Percentiles rank a stretch among this genome's conserved stretches.
Evolutionary conservation across 2,329 filamentous ascomycete species (phyloP).

Genomic region (Botrytis tulipae): DNA sequence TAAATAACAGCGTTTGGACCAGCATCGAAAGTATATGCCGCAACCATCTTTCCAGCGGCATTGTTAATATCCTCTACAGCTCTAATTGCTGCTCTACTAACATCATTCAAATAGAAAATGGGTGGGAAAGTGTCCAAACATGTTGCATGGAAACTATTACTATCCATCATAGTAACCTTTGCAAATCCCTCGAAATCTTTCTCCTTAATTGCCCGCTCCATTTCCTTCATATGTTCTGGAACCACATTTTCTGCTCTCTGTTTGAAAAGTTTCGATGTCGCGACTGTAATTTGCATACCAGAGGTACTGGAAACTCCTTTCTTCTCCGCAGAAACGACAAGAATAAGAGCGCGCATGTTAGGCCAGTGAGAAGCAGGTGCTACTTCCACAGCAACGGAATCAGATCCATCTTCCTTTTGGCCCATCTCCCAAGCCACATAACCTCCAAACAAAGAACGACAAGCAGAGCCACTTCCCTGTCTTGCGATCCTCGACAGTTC

Average conservation of each 20-base stretch:
- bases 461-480: conserved; percentile 93
- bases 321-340: conserved; percentile 90
- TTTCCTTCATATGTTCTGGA: conserved; percentile 75
- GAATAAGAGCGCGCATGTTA: conserved; percentile 85
- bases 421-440: conserved; percentile 96
- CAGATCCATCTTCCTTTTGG: conserved; percentile 69
- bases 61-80: conserved; percentile 88
- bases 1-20: conserved; percentile 97
- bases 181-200: conserved; percentile 86
- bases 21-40: conserved; percentile 96
- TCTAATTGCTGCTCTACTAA: conserved; percentile 80
- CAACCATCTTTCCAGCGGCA: conserved; percentile 72
- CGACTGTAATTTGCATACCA: conserved; percentile 96
- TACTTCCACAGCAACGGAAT: conserved; percentile 85
- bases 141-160: conserved; percentile 93
- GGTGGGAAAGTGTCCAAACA: conserved; percentile 95
- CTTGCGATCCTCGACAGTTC: conserved; percentile 87
- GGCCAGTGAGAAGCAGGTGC: conserved; percentile 91
- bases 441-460: conserved; percentile 87
- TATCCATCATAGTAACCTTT: conserved; percentile 91
- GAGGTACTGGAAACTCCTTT: conserved; percentile 91
- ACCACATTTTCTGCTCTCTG: conserved; percentile 74
- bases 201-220: conserved; percentile 76
- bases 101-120: conserved; percentile 98
- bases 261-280: conserved; percentile 83